Evolutionary conservation across 331 rosid species (phyloP).

Genomic region (Acacia concinna): DNA sequence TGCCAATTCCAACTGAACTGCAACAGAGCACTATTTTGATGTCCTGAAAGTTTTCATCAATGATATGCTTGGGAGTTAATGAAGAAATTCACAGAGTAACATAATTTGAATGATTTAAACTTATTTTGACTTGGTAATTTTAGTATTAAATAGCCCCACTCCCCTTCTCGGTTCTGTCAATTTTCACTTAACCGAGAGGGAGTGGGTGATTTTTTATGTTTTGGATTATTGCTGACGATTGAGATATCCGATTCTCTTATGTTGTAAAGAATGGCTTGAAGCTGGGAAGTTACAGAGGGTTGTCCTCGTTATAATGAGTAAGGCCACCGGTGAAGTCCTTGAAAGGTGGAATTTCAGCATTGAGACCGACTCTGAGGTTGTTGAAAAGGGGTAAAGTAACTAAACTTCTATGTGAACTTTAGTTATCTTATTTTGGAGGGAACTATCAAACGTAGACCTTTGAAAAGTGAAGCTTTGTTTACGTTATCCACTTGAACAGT

Average conservation of each 20-base stretch:
- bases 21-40: neutral
- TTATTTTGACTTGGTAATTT: neutral
- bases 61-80: neutral
- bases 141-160: neutral
- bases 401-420: neutral
- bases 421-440: neutral
- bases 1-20: neutral
- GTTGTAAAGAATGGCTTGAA: constrained; percentile 64
- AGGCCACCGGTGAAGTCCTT: constrained; percentile 61
- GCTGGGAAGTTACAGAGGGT: constrained; percentile 71
- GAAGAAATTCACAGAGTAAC: neutral
- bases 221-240: neutral
- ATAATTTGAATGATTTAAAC: neutral
- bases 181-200: neutral
- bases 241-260: neutral
- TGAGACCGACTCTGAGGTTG: constrained; percentile 69
- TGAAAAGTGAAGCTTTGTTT: neutral
- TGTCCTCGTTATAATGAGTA: constrained; percentile 72
- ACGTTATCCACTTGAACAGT: neutral
- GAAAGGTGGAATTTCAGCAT: constrained; percentile 84
- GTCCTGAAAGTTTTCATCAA: neutral
- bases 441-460: neutral
- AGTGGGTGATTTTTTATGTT: neutral
- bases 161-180: neutral
- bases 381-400: constrained; percentile 67